Conservation (phyloP, 2,329 filamentous ascomycete species). For the Xylogone sp. region DNA sequence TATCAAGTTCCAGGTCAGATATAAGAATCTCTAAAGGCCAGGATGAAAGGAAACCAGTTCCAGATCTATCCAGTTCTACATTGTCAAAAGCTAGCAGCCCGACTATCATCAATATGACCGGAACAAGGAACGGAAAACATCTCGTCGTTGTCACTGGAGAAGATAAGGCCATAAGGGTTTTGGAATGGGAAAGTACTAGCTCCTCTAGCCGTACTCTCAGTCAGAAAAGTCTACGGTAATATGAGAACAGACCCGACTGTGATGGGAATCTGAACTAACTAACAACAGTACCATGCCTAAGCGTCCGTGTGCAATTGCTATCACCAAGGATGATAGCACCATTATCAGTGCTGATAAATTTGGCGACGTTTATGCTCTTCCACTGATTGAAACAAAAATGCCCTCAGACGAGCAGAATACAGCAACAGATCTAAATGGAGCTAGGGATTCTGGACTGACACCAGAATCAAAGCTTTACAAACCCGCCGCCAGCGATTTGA, state of each 20-base stretch:
- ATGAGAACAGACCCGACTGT: conserved; percentile 10
- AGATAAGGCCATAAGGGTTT: conserved; percentile 86
- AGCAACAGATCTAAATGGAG: conserved; percentile 8
- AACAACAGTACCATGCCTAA: conserved; percentile 71
- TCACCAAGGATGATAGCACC: conserved; percentile 65
- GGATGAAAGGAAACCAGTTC: conserved; percentile 3
- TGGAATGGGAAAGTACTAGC: conserved; percentile 61
- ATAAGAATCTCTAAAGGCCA: conserved; percentile 7
- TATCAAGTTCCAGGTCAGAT: conserved; percentile 12
- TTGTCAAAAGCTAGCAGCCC: conserved; percentile 34
- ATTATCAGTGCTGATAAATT: conserved; percentile 93
- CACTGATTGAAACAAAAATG: conserved; percentile 47
- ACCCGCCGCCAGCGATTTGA: conserved; percentile 53
- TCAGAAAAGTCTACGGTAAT: conserved; percentile 69
- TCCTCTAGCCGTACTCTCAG: conserved; percentile 39
- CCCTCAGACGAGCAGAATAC: conserved; percentile 12
- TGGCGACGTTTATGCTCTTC: conserved; percentile 89
- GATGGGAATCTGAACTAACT: conserved; percentile 8
- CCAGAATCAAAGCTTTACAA: conserved; percentile 30
- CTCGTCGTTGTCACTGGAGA: conserved; percentile 79
- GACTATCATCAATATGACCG: conserved; percentile 65
- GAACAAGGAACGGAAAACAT: conserved; percentile 61
- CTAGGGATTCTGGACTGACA: conserved; percentile 5
- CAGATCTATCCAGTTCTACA: neutral
- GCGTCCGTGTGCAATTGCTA: conserved; percentile 71